A percentile compares a stretch with the other conserved stretches of the same genome.
These are phyloP conservation scores for Striga hermonthica DNA, from an alignment of 305 asterid species.

Conservation along the genomic window DNA sequence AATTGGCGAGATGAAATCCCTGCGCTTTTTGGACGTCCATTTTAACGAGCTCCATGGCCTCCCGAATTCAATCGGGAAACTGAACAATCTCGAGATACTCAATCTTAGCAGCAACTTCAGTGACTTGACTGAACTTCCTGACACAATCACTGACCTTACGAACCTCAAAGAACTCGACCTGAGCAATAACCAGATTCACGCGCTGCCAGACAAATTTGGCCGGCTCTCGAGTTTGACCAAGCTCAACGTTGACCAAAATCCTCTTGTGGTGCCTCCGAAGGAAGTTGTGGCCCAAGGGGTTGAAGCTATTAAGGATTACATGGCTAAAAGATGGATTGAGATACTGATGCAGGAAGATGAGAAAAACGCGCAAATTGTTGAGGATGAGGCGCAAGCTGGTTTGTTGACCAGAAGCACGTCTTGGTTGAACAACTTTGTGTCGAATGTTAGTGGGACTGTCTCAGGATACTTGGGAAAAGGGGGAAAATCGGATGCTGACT, in stretches of 20 bases:
- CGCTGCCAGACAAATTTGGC: constrained; percentile 71
- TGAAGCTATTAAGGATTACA: constrained; percentile 63
- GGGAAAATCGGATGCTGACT: constrained; percentile 44
- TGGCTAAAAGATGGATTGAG: constrained; percentile 64
- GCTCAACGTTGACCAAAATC: constrained; percentile 79
- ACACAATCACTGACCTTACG: constrained; percentile 62
- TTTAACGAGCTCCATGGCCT: constrained; percentile 83
- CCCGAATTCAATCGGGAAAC: constrained; percentile 67
- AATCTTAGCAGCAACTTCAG: constrained; percentile 83
- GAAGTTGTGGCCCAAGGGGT: constrained; percentile 64
- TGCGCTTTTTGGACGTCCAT: constrained; percentile 57
- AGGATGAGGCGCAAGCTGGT: constrained; percentile 39
- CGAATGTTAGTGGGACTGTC: no score
- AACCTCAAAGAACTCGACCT: constrained; percentile 81
- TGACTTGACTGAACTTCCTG: constrained; percentile 80
- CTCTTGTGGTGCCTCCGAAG: constrained; percentile 82
- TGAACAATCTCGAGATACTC: constrained; percentile 69
- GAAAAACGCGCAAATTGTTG: constrained; percentile 24
- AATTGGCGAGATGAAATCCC: constrained; percentile 78
- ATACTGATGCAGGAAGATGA: constrained; percentile 53
- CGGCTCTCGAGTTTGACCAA: constrained; percentile 55
- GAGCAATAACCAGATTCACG: constrained; percentile 91
- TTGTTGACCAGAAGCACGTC: constrained; percentile 68
- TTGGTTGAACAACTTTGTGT: constrained; percentile 59
- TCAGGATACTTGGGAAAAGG: constrained; percentile 57